Conservation (phyloP, 176 grass and related monocot species). For the Oryza longistaminata region DNA sequence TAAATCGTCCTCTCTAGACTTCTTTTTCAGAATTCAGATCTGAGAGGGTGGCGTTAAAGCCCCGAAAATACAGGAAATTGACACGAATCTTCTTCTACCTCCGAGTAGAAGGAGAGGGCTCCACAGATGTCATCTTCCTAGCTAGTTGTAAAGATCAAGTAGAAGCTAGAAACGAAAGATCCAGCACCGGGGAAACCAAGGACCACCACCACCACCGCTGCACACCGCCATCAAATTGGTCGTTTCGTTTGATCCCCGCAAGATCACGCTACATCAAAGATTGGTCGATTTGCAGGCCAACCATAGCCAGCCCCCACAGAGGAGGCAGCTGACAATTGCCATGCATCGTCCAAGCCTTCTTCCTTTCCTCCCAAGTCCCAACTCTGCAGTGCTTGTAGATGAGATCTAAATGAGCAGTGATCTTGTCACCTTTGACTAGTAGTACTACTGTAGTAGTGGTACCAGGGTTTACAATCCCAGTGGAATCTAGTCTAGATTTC, state of each 20-base stretch:
- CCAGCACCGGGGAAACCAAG: not conserved
- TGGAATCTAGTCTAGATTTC: too few relatives aligned
- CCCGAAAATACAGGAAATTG: slow-evolving; percentile 7
- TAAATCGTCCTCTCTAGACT: not conserved
- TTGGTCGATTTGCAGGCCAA: not conserved
- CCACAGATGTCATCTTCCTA: slow-evolving; percentile 26
- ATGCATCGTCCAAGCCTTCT: not conserved
- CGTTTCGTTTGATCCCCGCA: slow-evolving; percentile 8
- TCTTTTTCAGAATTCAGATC: not conserved
- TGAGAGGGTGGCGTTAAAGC: not conserved
- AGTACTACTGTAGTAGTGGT: too few relatives aligned
- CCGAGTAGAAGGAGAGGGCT: not conserved
- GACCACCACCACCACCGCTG: slow-evolving; percentile 15
- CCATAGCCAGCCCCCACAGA: slow-evolving; percentile 28
- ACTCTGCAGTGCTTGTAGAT: not conserved
- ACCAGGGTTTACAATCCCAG: too few relatives aligned
- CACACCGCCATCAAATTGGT: not conserved
- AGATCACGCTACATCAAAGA: slow-evolving; percentile 31
- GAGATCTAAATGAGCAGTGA: not conserved
- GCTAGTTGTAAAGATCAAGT: slow-evolving; percentile 23
- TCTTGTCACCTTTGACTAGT: not conserved
- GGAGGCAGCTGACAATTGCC: not conserved
- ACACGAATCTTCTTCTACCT: not conserved
- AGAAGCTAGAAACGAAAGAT: slow-evolving; percentile 19
- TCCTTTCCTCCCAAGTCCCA: not conserved